phyloP scores from a whole-genome alignment of 2,329 filamentous ascomycete genomes.

The Moelleriella libera region DNA sequence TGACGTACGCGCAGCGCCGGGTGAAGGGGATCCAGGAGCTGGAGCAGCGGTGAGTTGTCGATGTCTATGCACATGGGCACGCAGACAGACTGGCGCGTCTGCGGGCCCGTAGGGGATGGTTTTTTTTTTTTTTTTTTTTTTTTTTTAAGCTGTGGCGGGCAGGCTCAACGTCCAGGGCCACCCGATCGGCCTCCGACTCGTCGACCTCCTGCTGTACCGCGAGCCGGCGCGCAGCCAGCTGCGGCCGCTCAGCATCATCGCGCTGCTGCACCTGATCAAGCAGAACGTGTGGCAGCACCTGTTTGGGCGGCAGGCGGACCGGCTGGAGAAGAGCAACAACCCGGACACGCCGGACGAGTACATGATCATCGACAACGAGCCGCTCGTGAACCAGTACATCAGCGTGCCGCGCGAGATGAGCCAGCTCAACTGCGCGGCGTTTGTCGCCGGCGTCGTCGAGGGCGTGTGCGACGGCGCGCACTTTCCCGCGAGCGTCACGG shows the following conservation, averaged over 20 bases:
- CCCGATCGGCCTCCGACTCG: constrained; percentile 81
- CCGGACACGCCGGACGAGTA: constrained; percentile 83
- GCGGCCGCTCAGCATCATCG: constrained; percentile 75
- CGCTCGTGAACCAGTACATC: constrained; percentile 87
- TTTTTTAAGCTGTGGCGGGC: not conserved
- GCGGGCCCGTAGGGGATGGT: no score
- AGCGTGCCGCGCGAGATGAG: constrained; percentile 90
- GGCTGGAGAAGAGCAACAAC: constrained; percentile 76
- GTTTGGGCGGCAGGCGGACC: constrained; percentile 80
- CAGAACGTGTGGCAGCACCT: constrained; percentile 85
- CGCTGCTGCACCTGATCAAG: constrained; percentile 90
- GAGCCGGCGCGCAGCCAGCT: constrained; percentile 55
- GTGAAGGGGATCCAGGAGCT: constrained; percentile 90
- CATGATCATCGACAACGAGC: constrained; percentile 98
- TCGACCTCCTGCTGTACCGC: constrained; percentile 87
- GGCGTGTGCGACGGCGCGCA: constrained; percentile 88
- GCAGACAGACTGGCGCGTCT: no score
- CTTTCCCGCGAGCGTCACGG: constrained; percentile 78
- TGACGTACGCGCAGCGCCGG: constrained; percentile 79
- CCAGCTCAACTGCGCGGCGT: constrained; percentile 92
- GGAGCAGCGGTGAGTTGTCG: constrained; percentile 56
- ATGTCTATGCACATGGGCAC: not conserved
- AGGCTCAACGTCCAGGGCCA: constrained; percentile 88
- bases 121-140: not conserved
- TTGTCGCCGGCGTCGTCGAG: constrained; percentile 88